Evolutionary conservation across 768 basidiomycete species (phyloP).

Genomic region (Mrakia blollopis): DNA sequence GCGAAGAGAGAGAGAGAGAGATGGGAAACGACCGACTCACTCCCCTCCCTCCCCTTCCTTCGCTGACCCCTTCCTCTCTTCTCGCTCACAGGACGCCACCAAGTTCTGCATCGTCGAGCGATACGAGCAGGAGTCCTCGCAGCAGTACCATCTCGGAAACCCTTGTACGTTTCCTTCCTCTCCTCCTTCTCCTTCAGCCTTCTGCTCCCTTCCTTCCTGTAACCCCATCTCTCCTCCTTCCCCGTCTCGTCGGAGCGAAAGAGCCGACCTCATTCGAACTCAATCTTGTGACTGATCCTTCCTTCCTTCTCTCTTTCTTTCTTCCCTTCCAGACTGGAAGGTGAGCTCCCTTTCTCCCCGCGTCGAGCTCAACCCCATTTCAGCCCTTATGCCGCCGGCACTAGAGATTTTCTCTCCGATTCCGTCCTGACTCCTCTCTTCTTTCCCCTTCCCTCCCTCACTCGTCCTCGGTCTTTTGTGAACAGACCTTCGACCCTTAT

Average conservation of each 20-base stretch:
- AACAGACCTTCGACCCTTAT: slow-evolving; percentile 40
- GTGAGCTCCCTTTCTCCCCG: slow-evolving; percentile 27
- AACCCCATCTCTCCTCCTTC: slow-evolving; percentile 4
- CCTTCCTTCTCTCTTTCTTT: not conserved
- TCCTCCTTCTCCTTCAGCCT: slow-evolving; percentile 3
- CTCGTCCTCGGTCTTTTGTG: not conserved
- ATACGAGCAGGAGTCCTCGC: slow-evolving; percentile 45
- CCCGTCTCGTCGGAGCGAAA: not conserved
- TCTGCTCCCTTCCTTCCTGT: not conserved
- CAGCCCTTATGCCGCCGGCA: slow-evolving; percentile 1
- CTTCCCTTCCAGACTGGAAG: slow-evolving; percentile 37
- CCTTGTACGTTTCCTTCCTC: slow-evolving; percentile 37
- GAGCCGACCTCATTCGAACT: not conserved
- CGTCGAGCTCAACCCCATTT: not conserved
- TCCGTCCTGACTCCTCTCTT: slow-evolving; percentile 4
- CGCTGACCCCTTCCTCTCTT: not conserved
- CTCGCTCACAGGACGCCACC: not conserved
- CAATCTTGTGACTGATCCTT: too few relatives aligned
- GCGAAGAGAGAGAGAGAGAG: not conserved
- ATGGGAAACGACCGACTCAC: too few relatives aligned
- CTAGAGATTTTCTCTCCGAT: slow-evolving; percentile 18
- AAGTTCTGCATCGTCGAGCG: slow-evolving; percentile 36
- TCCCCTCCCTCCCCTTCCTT: not conserved
- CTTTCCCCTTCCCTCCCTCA: not conserved
- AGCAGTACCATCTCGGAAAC: slow-evolving; percentile 44